Conservation (phyloP, 306 rosid species). For the Cicer chorassanicum region DNA sequence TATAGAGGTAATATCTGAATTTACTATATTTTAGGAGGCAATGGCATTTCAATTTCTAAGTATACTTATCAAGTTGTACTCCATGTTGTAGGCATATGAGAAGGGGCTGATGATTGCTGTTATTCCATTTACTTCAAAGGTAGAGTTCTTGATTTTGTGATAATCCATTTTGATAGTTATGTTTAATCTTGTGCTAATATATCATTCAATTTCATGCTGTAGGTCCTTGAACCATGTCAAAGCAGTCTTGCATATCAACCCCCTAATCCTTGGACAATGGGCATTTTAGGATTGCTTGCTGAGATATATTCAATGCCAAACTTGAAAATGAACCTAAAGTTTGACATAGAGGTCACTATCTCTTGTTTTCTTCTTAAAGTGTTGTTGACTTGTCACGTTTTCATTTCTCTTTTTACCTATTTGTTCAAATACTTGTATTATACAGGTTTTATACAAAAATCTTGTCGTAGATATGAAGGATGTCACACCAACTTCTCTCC, state of each 20-base stretch:
- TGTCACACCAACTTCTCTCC: slow-evolving; percentile 86
- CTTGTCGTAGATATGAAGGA: slow-evolving; percentile 95
- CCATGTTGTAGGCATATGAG: slow-evolving; percentile 82
- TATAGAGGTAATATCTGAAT: slow-evolving; percentile 68
- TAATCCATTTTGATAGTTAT: slow-evolving; percentile 5
- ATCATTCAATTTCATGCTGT: slow-evolving; percentile 42
- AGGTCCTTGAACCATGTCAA: slow-evolving; percentile 95
- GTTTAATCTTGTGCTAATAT: slow-evolving; percentile 30
- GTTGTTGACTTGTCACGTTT: slow-evolving; percentile 8
- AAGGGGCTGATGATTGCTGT: slow-evolving; percentile 99
- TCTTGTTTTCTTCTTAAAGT: slow-evolving; percentile 15
- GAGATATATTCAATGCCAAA: slow-evolving; percentile 99
- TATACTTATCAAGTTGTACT: slow-evolving; percentile 34
- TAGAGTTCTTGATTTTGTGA: slow-evolving; percentile 46
- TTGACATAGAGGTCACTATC: slow-evolving; percentile 84
- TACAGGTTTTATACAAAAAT: slow-evolving; percentile 88
- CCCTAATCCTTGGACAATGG: slow-evolving; percentile 99
- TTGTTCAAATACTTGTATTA: slow-evolving; percentile 35
- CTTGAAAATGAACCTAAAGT: slow-evolving; percentile 98
- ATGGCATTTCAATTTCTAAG: slow-evolving; percentile 2
- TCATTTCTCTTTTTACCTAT: slow-evolving; percentile 10
- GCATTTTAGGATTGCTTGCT: slow-evolving; percentile 95
- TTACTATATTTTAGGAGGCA: slow-evolving; percentile 1
- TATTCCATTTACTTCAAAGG: slow-evolving; percentile 99
- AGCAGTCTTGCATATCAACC: slow-evolving; percentile 96